Percentiles rank a stretch among this genome's conserved stretches.
Evolutionary conservation across 352 stramenopile genomes (phyloP).

Genomic region (Labyrinthula sp.): DNA sequence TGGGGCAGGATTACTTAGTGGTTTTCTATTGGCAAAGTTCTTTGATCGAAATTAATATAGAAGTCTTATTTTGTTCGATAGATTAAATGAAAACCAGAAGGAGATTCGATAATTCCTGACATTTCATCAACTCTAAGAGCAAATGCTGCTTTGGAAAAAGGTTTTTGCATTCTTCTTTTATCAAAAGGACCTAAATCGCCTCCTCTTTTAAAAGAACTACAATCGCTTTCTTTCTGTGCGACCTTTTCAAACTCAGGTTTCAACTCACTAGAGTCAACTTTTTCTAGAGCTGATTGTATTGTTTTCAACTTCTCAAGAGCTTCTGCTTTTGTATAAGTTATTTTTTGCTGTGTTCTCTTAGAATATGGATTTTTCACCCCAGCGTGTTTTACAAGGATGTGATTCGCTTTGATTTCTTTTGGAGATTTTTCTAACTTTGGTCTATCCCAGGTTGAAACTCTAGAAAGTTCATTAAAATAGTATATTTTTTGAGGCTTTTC

Average conservation of each 20-base stretch:
- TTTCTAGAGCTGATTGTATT: conserved; percentile 38
- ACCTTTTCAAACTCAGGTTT: conserved; percentile 54
- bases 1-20: too few species aligned
- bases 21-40: too few species aligned
- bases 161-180: conserved; percentile 66
- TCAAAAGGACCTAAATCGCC: conserved; percentile 64
- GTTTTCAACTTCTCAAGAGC: conserved; percentile 54
- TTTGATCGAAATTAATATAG: too few species aligned
- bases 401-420: conserved; percentile 47
- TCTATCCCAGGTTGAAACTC: conserved; percentile 21
- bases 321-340: conserved; percentile 66
- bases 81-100: conserved; percentile 88
- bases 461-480: conserved; percentile 28
- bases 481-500: too few species aligned
- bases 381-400: conserved; percentile 82
- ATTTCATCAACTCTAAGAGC: conserved; percentile 70
- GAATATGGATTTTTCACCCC: conserved; percentile 52
- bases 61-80: conserved; percentile 48
- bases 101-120: conserved; percentile 74
- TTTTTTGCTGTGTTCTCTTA: conserved; percentile 56
- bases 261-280: too few species aligned
- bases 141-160: conserved; percentile 70
- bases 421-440: conserved; percentile 7
- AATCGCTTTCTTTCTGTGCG: conserved; percentile 37
- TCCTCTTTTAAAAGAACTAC: conserved; percentile 53